These are phyloP conservation scores for Boechera divaricarpa DNA, from an alignment of 345 rosid species.

Conservation along the genomic window DNA sequence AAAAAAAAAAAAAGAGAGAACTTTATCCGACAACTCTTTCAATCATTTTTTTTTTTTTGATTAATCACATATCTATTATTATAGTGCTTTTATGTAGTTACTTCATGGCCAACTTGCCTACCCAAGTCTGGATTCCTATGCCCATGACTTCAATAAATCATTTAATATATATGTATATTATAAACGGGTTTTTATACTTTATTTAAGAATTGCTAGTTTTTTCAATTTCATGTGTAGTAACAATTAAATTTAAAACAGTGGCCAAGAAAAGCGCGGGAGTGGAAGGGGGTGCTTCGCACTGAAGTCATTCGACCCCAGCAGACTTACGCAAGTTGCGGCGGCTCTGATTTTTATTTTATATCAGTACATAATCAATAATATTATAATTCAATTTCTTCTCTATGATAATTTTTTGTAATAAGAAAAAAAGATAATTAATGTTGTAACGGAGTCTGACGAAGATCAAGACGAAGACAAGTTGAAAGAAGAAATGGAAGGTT, in stretches of 20 bases:
- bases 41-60: constrained; percentile 16
- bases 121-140: constrained; percentile 27
- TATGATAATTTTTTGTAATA: neutral
- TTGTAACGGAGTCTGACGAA: constrained; percentile 31
- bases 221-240: neutral
- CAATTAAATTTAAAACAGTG: neutral
- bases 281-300: constrained; percentile 27
- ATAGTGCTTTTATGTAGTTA: neutral
- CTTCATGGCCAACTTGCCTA: constrained; percentile 43
- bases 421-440: neutral
- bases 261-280: constrained; percentile 35
- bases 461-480: constrained; percentile 42
- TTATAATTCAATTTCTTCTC: neutral
- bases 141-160: constrained; percentile 31
- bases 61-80: neutral
- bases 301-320: constrained; percentile 38
- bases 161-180: too few relatives aligned
- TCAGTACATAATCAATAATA: neutral
- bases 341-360: constrained; percentile 28
- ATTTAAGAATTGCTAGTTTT: neutral
- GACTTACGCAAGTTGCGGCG: constrained; percentile 46
- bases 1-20: neutral
- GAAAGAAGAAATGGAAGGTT: neutral
- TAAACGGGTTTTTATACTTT: neutral
- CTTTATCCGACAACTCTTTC: neutral